phyloP scores from a whole-genome alignment of 805 yeast species.

The Spencermartinsiella europaea region DNA sequence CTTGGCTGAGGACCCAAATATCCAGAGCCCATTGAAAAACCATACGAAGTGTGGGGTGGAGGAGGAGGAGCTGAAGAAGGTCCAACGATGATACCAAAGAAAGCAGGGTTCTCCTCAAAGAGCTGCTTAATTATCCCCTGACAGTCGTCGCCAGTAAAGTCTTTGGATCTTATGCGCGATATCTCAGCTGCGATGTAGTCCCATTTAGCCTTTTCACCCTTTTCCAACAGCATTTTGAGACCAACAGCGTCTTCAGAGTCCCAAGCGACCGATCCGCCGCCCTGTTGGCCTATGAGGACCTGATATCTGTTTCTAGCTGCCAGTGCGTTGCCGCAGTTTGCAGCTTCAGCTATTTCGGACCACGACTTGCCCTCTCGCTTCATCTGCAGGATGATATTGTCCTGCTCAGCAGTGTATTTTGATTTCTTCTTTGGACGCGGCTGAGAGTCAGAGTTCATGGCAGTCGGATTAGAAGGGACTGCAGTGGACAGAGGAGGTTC shows the following conservation, averaged over 20 bases:
- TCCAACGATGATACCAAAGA: slow-evolving; percentile 47
- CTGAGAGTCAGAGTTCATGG: slow-evolving; percentile 38
- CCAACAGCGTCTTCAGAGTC: slow-evolving; percentile 48
- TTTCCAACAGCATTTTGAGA: slow-evolving; percentile 53
- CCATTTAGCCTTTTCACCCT: slow-evolving; percentile 70
- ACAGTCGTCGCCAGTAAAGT: slow-evolving; percentile 49
- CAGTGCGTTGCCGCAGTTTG: slow-evolving; percentile 58
- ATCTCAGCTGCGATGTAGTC: slow-evolving; percentile 57
- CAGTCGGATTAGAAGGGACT: slow-evolving; percentile 39
- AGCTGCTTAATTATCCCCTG: slow-evolving; percentile 48
- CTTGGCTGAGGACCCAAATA: background rate
- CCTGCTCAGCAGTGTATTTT: slow-evolving; percentile 68
- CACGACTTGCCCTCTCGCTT: slow-evolving; percentile 62
- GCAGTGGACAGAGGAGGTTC: slow-evolving; percentile 45
- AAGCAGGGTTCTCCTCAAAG: slow-evolving; percentile 50
- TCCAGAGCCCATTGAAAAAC: background rate
- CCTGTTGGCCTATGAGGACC: slow-evolving; percentile 78
- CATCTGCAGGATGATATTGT: slow-evolving; percentile 53
- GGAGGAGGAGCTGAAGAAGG: slow-evolving; percentile 5
- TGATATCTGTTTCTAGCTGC: slow-evolving; percentile 78
- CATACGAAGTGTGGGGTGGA: background rate
- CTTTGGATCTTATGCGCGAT: slow-evolving; percentile 45
- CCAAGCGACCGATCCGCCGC: slow-evolving; percentile 66
- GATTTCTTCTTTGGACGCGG: slow-evolving; percentile 56
- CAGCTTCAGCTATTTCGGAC: slow-evolving; percentile 65